phyloP scores from a whole-genome alignment of 2,329 filamentous ascomycete species.

The Nothophaeocryptopus gaeumannii region DNA sequence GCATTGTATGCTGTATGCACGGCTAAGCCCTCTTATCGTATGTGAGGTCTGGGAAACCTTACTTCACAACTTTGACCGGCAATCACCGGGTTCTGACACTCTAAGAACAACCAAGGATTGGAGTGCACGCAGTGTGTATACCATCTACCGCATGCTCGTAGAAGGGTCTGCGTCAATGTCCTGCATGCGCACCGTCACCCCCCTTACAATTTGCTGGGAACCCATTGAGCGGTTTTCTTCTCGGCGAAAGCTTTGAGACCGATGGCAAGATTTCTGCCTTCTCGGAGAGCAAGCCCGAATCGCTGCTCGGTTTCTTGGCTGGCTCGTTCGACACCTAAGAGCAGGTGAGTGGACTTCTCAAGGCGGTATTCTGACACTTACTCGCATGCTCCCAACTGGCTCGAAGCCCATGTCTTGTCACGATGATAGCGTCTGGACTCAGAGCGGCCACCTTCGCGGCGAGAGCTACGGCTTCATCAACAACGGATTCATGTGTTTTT shows the following conservation, averaged over 20 bases:
- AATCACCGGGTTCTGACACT: too few species aligned
- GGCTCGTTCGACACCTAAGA: conserved; percentile 37
- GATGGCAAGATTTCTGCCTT: conserved; percentile 50
- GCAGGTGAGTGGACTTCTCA: too few species aligned
- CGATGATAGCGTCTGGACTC: conserved; percentile 41
- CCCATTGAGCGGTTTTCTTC: conserved; percentile 51
- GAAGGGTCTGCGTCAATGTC: too few species aligned
- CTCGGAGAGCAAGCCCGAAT: conserved; percentile 41
- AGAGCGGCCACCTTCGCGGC: conserved; percentile 37
- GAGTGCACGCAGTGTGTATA: too few species aligned
- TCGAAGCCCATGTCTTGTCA: conserved; percentile 42
- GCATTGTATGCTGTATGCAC: too few species aligned
- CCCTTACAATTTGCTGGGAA: conserved; percentile 45
- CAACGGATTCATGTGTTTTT: conserved; percentile 34
- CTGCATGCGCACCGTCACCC: too few species aligned
- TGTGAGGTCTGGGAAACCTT: too few species aligned
- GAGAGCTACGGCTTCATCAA: conserved; percentile 39
- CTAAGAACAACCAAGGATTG: too few species aligned
- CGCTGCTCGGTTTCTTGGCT: conserved; percentile 43
- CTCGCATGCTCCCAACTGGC: conserved; percentile 42
- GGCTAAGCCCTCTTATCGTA: too few species aligned
- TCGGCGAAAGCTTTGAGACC: conserved; percentile 53
- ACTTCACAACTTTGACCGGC: too few species aligned
- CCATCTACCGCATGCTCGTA: too few species aligned
- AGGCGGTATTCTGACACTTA: too few species aligned